Conservation (phyloP, 805 yeast species). For the Yamadazyma philogaea region DNA sequence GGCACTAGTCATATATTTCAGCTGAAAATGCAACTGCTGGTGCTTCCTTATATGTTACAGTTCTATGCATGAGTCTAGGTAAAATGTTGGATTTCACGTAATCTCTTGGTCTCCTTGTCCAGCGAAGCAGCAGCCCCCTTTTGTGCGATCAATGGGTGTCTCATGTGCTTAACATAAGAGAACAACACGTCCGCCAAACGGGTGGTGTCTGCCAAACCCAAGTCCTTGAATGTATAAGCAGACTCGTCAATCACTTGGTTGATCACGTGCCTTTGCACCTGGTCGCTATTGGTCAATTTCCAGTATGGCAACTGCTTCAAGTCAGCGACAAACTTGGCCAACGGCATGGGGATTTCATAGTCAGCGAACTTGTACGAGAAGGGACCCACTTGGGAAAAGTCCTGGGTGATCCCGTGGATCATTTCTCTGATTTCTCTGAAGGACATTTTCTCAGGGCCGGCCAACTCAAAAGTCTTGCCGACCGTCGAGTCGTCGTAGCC, state of each 20-base stretch:
- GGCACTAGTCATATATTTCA: too few relatives aligned
- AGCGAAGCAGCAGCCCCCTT: slow-evolving; percentile 36
- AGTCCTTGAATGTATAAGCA: slow-evolving; percentile 65
- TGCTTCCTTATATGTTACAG: too few relatives aligned
- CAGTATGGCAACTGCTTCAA: slow-evolving; percentile 42
- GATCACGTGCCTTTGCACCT: slow-evolving; percentile 67
- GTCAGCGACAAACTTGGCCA: slow-evolving; percentile 46
- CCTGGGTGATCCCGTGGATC: slow-evolving; percentile 61
- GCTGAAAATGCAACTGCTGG: too few relatives aligned
- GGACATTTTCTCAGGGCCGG: slow-evolving; percentile 65
- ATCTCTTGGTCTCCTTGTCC: slow-evolving; percentile 38
- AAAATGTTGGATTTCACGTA: slow-evolving; percentile 45
- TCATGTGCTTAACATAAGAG: slow-evolving; percentile 47
- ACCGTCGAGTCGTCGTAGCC: slow-evolving; percentile 78
- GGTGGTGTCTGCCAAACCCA: slow-evolving; percentile 53
- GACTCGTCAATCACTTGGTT: slow-evolving; percentile 60
- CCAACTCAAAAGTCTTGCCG: slow-evolving; percentile 72
- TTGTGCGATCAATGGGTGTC: slow-evolving; percentile 49
- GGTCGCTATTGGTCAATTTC: slow-evolving; percentile 62
- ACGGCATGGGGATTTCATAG: slow-evolving; percentile 41
- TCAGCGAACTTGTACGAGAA: slow-evolving; percentile 42
- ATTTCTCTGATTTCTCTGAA: slow-evolving; percentile 64
- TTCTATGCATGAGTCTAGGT: slow-evolving; percentile 22
- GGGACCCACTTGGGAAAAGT: slow-evolving; percentile 45
- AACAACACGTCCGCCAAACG: slow-evolving; percentile 44